Evolutionary conservation across 306 rosid genomes (phyloP), one percentile per base, ranked within the genome.

Genomic region (Fragaria ananassa): DNA sequence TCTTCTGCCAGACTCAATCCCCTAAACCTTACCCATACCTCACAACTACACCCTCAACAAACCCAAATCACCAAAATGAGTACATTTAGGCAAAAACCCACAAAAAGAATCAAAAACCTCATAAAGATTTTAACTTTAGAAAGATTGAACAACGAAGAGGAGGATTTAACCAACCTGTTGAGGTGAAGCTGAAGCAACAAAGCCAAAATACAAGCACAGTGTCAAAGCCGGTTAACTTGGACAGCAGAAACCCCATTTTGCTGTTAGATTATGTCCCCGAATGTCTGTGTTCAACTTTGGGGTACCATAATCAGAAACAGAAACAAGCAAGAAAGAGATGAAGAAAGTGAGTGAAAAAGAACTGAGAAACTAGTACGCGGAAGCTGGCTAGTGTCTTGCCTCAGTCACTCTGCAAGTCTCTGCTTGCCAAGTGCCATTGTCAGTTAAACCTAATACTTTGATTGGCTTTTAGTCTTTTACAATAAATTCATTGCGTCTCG

Each of bases 161-260:
- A 21, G 34, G 3, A 60, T 27, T 12, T 41, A 18, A 41, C 72
- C 50, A 76, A 91, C 97, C 97, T 85, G 95, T 85, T 15, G 89
- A 72, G 80, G 72, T 75, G 84, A 86, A 85, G 76, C 56, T 63
- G 34, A 56, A 54, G 76, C 68, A 85, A 27, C 78, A 85, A 8
- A 90, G 35, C 10, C 81, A 70, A 47, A 83, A 67, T 9, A 88
- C 54, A 42, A 87, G 23, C 15, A 82, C 60, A 81, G 82, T 68
- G 90, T 78, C 62, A 64, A 61, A 81, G 69, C 66, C 76, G 23
- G 61, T 25, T 5, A 68, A n/a, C 68, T 78, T 79, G 58, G 74
- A 71, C 70, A 68, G 68, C 73, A 49, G 14, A 63, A 72, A 70
- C 37, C 82, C 64, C 89, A 87, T 84, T 72, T 75, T 64, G 46